phyloP scores from a whole-genome alignment of 1,284 basidiomycete species.

The Bjerkandera adusta region DNA sequence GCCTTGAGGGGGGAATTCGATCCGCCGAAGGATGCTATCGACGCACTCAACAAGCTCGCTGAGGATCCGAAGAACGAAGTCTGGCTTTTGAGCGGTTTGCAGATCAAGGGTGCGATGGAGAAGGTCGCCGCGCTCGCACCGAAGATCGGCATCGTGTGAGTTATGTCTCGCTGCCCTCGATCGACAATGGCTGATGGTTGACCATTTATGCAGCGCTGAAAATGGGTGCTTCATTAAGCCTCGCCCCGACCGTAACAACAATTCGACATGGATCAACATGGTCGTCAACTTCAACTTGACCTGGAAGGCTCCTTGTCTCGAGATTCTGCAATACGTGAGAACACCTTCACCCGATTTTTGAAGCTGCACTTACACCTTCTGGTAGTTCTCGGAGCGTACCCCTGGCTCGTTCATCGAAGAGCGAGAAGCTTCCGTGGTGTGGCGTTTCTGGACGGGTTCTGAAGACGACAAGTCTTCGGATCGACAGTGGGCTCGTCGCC shows the following conservation, averaged over 20 bases:
- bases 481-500: slow-evolving; percentile 77
- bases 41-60: slow-evolving; percentile 57
- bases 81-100: slow-evolving; percentile 80
- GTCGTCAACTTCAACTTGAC: slow-evolving; percentile 75
- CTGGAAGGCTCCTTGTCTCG: slow-evolving; percentile 78
- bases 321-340: slow-evolving; percentile 80
- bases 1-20: slow-evolving; percentile 40
- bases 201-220: slow-evolving; percentile 62
- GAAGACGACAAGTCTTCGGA: slow-evolving; percentile 48
- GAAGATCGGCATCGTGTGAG: slow-evolving; percentile 73
- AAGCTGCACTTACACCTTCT: neutral
- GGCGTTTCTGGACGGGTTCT: slow-evolving; percentile 74
- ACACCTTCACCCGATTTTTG: slow-evolving; percentile 1
- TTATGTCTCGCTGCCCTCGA: slow-evolving; percentile 17
- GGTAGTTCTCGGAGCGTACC: slow-evolving; percentile 84
- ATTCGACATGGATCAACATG: slow-evolving; percentile 70
- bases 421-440: slow-evolving; percentile 80
- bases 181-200: neutral
- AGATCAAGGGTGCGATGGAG: slow-evolving; percentile 61
- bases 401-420: slow-evolving; percentile 85
- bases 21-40: slow-evolving; percentile 53
- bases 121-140: slow-evolving; percentile 59
- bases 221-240: slow-evolving; percentile 86
- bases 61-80: slow-evolving; percentile 73
- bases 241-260: slow-evolving; percentile 34